Base-by-base conservation (phyloP, 768 basidiomycete species). In the Trametes maxima region DNA sequence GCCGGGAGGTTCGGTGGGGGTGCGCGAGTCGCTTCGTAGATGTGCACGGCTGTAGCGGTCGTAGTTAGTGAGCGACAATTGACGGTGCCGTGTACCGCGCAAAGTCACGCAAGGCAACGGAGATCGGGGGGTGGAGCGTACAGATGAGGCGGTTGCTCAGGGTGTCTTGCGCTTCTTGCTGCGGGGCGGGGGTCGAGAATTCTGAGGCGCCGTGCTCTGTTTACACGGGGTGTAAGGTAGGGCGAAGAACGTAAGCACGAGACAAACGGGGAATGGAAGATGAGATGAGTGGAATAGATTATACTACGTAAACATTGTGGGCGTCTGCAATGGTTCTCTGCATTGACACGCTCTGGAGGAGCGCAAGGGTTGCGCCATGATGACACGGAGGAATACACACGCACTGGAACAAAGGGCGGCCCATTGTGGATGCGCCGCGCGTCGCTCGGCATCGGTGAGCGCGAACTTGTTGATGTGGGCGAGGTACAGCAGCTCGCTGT, bases 401-500 rank as follows among this genome's bases (percentile, higher is more conserved):
- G 58, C 65, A 93, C 92, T 87, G 55, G 76, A 63, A 66, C 87
- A 88, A 24, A 95, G 77, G 40, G 76, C 76, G 36, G 68, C 65
- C 87, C 89, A 92, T 55, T 82, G 86, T 35, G 88, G 88, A 69
- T 93, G 86, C 65, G 67, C 74, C 69, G 60, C 69, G 52, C 80
- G 79, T 42, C 75, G 76, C 44, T 79, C 80, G 19, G 81, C 76
- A 39, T 81, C 76, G 12, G 70, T 68, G 42, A 77, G 74, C 28
- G 78, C 79, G 42, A 82, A 72, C 47, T 79, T 81, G 54, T 79
- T 77, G 63, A 92, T 76, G 63, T 80, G 78, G 12, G 90, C 88
- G 50, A 94, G 78, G 74, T 94, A 96, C 70, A 90, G 90, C 24
- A 92, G 70, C 73, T 96, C 94, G 50, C 86, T 84, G 68, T 95